Evolutionary conservation across 1,139 yeast genomes (phyloP).

Genomic region (Suhomyces anneliseae): DNA sequence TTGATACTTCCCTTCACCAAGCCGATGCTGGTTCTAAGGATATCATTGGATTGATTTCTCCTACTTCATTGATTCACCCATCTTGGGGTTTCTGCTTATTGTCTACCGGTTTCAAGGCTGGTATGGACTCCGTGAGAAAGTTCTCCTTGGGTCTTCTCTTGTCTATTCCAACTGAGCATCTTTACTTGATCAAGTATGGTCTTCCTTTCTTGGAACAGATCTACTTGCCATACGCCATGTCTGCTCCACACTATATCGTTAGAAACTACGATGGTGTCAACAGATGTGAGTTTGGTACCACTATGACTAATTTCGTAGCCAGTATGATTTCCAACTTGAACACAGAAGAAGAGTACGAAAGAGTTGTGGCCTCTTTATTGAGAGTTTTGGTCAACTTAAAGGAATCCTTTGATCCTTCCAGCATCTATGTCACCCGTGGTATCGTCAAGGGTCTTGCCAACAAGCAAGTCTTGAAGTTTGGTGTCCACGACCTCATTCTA

Average conservation of each 20-base stretch:
- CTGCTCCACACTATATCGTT: slow-evolving; percentile 60
- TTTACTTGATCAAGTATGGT: slow-evolving; percentile 51
- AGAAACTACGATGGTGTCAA: slow-evolving; percentile 24
- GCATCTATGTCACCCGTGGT: slow-evolving; percentile 63
- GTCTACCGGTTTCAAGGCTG: slow-evolving; percentile 73
- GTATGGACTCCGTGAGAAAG: slow-evolving; percentile 77
- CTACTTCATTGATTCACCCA: slow-evolving; percentile 54
- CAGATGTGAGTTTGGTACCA: slow-evolving; percentile 60
- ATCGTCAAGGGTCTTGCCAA: slow-evolving; percentile 49
- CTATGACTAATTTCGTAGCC: slow-evolving; percentile 47
- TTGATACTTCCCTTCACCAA: slow-evolving; percentile 86
- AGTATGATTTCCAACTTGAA: slow-evolving; percentile 42
- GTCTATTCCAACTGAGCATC: slow-evolving; percentile 47
- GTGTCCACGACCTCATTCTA: slow-evolving; percentile 32
- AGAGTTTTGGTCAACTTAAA: slow-evolving; percentile 47
- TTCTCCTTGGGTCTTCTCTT: slow-evolving; percentile 60
- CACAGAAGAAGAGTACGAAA: slow-evolving; percentile 25
- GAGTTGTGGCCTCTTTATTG: slow-evolving; percentile 33
- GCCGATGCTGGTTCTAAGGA: slow-evolving; percentile 76
- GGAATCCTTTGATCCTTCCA: slow-evolving; percentile 68
- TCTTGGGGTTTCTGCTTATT: slow-evolving; percentile 74
- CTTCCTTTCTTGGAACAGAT: slow-evolving; percentile 49
- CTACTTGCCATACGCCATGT: slow-evolving; percentile 63
- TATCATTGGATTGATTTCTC: slow-evolving; percentile 55
- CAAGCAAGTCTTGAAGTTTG: slow-evolving; percentile 29